A percentile compares a stretch with the other conserved stretches of the same genome.
These are phyloP conservation scores for Sextonia rubra DNA, from an alignment of 164 flowering plant species.

Conservation along the genomic window DNA sequence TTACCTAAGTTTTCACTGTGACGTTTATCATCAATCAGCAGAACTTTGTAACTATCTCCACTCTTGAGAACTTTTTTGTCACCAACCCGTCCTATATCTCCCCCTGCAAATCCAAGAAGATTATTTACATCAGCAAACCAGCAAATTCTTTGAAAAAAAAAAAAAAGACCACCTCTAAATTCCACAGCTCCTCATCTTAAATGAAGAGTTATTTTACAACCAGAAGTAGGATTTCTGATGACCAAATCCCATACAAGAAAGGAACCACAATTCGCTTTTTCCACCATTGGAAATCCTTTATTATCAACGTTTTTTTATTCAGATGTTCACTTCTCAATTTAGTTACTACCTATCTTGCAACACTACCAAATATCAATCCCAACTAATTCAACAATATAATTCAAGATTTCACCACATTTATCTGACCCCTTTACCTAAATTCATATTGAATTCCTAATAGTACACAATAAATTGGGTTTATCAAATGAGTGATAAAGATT, in stretches of 20 bases:
- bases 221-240: not conserved
- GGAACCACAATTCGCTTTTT: not conserved
- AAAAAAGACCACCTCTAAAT: not conserved
- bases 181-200: not conserved
- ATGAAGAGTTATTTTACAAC: too few species aligned
- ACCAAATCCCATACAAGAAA: not conserved
- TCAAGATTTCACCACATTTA: too few species aligned
- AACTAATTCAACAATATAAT: too few species aligned
- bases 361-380: too few species aligned
- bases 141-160: not conserved
- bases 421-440: too few species aligned
- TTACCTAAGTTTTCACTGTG: conserved; percentile 40
- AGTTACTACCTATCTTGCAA: too few species aligned
- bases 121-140: not conserved
- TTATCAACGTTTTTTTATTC: not conserved
- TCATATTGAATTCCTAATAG: too few species aligned
- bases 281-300: not conserved
- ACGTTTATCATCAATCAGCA: conserved; percentile 36
- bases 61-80: conserved; percentile 23
- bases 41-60: conserved; percentile 44
- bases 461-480: too few species aligned
- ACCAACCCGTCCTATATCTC: conserved; percentile 33
- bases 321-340: too few species aligned
- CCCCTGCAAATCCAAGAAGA: conserved; percentile 25
- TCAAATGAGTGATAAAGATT: too few species aligned